Evolutionary conservation across 768 basidiomycete species (phyloP), one percentile per base, ranked within the genome.

Genomic region (Psilocybe cyanescens): DNA sequence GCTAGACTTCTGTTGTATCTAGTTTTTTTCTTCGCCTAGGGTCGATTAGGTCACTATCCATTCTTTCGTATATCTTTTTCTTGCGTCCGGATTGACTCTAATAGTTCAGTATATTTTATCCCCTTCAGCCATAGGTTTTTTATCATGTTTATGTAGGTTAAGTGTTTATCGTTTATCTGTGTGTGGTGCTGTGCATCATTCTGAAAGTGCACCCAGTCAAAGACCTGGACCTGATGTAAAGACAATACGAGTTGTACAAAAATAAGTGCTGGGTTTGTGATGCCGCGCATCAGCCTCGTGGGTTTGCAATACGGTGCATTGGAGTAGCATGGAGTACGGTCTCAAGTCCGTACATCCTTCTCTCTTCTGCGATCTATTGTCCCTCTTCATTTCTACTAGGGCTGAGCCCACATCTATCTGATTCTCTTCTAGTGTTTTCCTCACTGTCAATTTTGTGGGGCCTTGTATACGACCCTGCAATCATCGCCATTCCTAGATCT

Each of bases 401-500:
- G 69, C 67, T 68, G 68, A 65, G 68, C 68, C 68, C 65, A 57
- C 29, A 11, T 24, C 19, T 44, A n/a, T 11, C 31, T 33, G 24
- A n/a, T 55, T n/a, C 35, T 33, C 51, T 51, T 35, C 29, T 37
- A 7, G 17, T 12, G 29, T 51, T 31, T 16, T 35, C 31, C 54
- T 17, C 37, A 37, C 53, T 49, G 45, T 49, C 29, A 29, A 61
- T 57, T 60, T 59, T 24, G 24, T 24, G 24, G 1, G 35, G 53
- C 61, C 56, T 60, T 60, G 71, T 71, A 67, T 49, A n/a, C 47
- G 8, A 49, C 12, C 49, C 29, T 51, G n/a, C 50, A 11, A 53
- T 71, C 62, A 65, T 72, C 64, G 60, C 57, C 58, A 55, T 65
- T 67, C 6, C 66, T 59, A 24, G 24, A 48, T 55, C 47, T 61